A percentile compares a stretch with the other conserved stretches of the same genome.
phyloP scores from a whole-genome alignment of 2,329 filamentous ascomycete species.

The Elsinoe batatas region DNA sequence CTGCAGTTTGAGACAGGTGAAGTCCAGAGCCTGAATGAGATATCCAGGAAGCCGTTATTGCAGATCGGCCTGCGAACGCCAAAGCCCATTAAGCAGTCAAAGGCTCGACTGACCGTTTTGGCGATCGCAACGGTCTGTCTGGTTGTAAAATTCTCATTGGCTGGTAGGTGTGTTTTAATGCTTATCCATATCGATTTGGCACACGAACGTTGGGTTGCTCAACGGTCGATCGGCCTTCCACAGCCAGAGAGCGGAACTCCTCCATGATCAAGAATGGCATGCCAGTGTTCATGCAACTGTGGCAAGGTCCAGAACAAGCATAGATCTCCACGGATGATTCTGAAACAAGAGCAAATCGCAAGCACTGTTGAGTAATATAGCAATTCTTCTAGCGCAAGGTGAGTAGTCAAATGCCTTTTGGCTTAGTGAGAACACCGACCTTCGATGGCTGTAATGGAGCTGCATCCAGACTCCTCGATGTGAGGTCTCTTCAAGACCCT shows the following conservation, averaged over 20 bases:
- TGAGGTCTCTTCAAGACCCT: no score
- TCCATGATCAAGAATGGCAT: background rate
- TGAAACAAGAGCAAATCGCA: background rate
- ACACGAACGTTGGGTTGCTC: background rate
- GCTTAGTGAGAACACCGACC: no score
- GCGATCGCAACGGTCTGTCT: background rate
- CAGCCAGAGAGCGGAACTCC: background rate
- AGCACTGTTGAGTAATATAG: no score
- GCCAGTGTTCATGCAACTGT: background rate
- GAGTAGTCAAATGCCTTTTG: no score
- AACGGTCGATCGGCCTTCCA: background rate
- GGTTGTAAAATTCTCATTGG: background rate
- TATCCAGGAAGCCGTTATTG: background rate
- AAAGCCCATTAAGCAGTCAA: background rate
- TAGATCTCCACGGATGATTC: background rate
- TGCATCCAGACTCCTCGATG: no score
- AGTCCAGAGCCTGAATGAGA: constrained; percentile 2
- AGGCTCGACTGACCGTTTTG: background rate
- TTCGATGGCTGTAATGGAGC: no score
- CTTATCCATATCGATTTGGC: constrained; percentile 9
- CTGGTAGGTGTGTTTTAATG: background rate
- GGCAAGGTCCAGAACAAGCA: background rate
- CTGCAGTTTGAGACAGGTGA: background rate
- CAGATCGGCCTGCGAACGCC: background rate
- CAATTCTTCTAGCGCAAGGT: no score